Evolutionary conservation across 2,329 filamentous ascomycete genomes (phyloP), one percentile per base, ranked within the genome.

Genomic region (Aspergillus glaucus): DNA sequence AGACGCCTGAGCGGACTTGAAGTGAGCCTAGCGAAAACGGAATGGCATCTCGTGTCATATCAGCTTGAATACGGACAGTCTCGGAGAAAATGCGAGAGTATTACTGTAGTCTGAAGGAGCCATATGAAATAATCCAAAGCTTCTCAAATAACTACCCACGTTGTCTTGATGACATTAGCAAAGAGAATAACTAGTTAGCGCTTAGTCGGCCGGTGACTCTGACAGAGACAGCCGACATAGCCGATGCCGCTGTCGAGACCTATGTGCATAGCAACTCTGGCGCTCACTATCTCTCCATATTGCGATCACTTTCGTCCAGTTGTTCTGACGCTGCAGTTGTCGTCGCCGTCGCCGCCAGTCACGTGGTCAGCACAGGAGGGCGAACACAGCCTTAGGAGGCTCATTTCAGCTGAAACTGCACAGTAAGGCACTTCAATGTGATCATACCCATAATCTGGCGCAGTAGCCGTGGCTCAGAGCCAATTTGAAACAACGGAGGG

Each of bases 391-490:
- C 37, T 21, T 40, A 21, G 37, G 15, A 14, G n/a, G 17, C 37
- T 40, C 10, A 8, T 40, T 40, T 12, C 17, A 19, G 15, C 17
- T 40, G 7, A 21, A 37, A 17, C n/a, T 30, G 26, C 12, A 30
- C 10, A 30, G 10, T 12, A 4, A 30, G 26, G 26, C 10, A 30
- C 10, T 30, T 30, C 9, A 30, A 30, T 12, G 36, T 4, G n/a
- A 39, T 12, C 7, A 55, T 56, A 55, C 55, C 55, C 53, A 58
- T 58, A 55, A 37, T 45, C 50, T 45, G 58, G 55, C 58, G 54
- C 57, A 60, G 56, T 49, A 28, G 10, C 26, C 46, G 52, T 50
- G 55, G 50, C 51, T 51, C 43, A 50, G 48, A 53, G 32, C 44
- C 9, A 40, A 30, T 46, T 39, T 50, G 45, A 56, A 55, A 55